Base-by-base conservation (phyloP, 176 grass and related monocot genomes). In the Tillandsia fasciculata region DNA sequence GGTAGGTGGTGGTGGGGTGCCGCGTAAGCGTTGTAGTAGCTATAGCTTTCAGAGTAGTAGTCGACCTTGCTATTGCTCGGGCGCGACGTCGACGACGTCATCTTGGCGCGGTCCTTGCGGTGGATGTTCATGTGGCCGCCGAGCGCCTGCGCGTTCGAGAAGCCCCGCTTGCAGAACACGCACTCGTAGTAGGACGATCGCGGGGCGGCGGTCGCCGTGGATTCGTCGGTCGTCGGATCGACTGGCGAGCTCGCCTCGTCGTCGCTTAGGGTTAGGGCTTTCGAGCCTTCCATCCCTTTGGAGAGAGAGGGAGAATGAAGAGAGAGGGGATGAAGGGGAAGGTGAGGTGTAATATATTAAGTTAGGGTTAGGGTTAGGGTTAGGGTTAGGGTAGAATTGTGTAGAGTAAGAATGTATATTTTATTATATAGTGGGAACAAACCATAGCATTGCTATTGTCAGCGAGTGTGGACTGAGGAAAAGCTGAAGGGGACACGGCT, bases 71-170 rank as follows among this genome's bases (percentile, higher is more conserved):
- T 48, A 59, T 20, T 74, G 50, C 14, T 26, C 65, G 48, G 72
- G 17, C 2, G 59, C 13, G 0, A 47, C 1, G 29, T 48, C 49
- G 3, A 73, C 49, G 26, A 69, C 26, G 49, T 13, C 2, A 52
- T 72, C 74, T 68, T 82, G 2, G 53, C 80, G 2, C 80, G 83
- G 63, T 75, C 80, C 9, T 72, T 81, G 63, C 87, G 83, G 70
- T 89, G 87, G 87, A 89, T 85, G 65, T 89, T 89, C 87, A 85
- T 89, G 79, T 89, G 83, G 17, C 87, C 87, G 8, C 87, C 87
- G 2, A 89, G 79, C 15, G 87, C 87, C 69, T 89, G 87, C 58
- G 87, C 83, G 27, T 77, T 89, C 71, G 87, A 85, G 79, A 89
- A 89, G 11, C 87, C 87, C 12, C 79, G 71, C 72, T 82, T 89